Evolutionary conservation across 345 rosid species (phyloP).

Genomic region (Arabidopsis suecica): DNA sequence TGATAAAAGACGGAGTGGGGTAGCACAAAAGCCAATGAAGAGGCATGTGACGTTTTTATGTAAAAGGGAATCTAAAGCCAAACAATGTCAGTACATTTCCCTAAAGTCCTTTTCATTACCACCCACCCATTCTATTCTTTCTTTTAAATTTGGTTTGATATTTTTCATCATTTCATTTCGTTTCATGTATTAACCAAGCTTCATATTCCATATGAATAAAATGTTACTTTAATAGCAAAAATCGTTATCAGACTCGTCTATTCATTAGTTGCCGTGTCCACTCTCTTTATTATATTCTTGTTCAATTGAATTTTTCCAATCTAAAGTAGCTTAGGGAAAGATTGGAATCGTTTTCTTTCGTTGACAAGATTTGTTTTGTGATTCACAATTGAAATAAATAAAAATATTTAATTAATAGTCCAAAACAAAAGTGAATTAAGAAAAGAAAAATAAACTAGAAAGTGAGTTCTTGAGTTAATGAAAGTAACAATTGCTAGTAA

Average conservation of each 20-base stretch:
- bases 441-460: not conserved
- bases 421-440: not conserved
- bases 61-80: slow-evolving; percentile 18
- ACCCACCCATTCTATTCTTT: not conserved
- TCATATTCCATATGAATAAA: not conserved
- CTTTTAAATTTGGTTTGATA: not conserved
- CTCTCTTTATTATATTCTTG: slow-evolving; percentile 2
- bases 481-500: not conserved
- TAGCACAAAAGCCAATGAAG: slow-evolving; percentile 1
- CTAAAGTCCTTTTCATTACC: not conserved
- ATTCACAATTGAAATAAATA: not conserved
- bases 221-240: not conserved
- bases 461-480: not conserved
- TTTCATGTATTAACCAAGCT: not conserved
- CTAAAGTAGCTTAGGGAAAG: not conserved
- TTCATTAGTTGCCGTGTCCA: not conserved
- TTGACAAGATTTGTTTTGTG: not conserved
- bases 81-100: slow-evolving; percentile 3
- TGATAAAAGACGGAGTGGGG: not conserved
- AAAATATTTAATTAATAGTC: not conserved
- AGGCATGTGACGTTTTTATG: slow-evolving; percentile 24
- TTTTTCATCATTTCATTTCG: not conserved
- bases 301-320: not conserved
- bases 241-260: not conserved
- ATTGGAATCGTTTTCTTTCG: not conserved